Conservation (phyloP, 1,284 basidiomycete species). For the Retiboletus flavoniger region DNA sequence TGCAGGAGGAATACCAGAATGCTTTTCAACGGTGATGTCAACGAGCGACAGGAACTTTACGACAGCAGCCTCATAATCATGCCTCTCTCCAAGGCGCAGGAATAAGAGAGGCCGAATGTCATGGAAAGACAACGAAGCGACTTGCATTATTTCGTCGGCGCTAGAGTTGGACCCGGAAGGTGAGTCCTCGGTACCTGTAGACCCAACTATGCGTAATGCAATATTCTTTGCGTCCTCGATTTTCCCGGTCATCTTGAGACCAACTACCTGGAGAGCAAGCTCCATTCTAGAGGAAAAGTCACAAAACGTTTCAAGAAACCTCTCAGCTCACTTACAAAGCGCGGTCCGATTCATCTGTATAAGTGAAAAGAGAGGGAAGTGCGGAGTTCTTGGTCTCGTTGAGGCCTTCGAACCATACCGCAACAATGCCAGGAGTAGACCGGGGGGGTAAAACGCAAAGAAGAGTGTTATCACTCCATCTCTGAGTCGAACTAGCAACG, state of each 20-base stretch:
- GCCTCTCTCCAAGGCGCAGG: constrained; percentile 48
- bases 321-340: constrained; percentile 61
- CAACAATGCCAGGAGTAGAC: constrained; percentile 81
- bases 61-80: constrained; percentile 75
- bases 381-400: constrained; percentile 56
- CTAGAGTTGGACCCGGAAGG: constrained; percentile 32
- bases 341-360: constrained; percentile 87
- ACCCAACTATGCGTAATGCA: constrained; percentile 80
- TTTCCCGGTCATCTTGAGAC: constrained; percentile 94
- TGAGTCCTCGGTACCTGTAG: constrained; percentile 49
- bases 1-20: constrained; percentile 39
- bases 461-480: constrained; percentile 92
- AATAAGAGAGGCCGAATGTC: constrained; percentile 57
- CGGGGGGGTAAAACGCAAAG: constrained; percentile 91
- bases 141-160: constrained; percentile 51
- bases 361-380: constrained; percentile 75
- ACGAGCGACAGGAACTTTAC: constrained; percentile 77
- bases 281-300: constrained; percentile 70
- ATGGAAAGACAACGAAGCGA: constrained; percentile 44
- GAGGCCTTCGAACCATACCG: constrained; percentile 81
- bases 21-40: constrained; percentile 53
- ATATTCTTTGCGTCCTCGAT: constrained; percentile 91
- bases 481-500: constrained; percentile 78
- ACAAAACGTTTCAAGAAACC: constrained; percentile 10
- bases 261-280: constrained; percentile 90